Percentiles rank a stretch among this genome's conserved stretches.
Evolutionary conservation across 1,139 yeast genomes (phyloP).

Genomic region (Protomyces lactucae-debilis): DNA sequence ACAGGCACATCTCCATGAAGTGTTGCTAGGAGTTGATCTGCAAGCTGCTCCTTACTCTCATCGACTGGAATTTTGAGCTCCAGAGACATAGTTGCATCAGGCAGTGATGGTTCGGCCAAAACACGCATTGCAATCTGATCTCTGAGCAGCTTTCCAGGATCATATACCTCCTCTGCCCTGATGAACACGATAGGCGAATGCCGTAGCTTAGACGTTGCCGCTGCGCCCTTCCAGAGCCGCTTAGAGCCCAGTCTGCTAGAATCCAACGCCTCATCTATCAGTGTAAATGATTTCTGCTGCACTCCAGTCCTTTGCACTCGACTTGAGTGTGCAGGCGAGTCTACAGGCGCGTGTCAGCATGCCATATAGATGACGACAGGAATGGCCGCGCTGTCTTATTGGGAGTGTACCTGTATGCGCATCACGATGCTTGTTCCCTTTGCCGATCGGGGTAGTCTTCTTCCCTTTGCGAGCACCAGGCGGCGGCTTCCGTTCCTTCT

Average conservation of each 20-base stretch:
- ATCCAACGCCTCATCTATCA: slow-evolving; percentile 10
- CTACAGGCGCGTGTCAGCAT: neutral
- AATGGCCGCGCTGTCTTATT: neutral
- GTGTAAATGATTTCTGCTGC: slow-evolving; percentile 2
- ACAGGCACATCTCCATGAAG: neutral
- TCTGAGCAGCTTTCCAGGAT: slow-evolving; percentile 17
- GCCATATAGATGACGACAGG: neutral
- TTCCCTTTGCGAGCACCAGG: slow-evolving; percentile 1
- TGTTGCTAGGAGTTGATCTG: neutral
- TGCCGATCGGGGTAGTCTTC: neutral
- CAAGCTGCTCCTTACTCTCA: neutral
- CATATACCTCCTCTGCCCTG: slow-evolving; percentile 12
- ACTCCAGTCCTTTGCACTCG: neutral
- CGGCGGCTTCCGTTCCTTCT: slow-evolving; percentile 12
- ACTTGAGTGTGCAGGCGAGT: neutral
- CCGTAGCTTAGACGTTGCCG: slow-evolving; percentile 2
- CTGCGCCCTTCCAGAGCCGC: slow-evolving; percentile 23
- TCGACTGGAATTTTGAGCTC: neutral
- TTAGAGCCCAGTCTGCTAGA: slow-evolving; percentile 13
- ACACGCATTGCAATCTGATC: slow-evolving; percentile 6
- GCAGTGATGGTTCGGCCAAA: neutral
- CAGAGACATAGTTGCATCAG: neutral
- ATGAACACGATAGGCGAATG: slow-evolving; percentile 17
- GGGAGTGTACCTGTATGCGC: neutral
- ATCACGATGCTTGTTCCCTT: neutral